Evolutionary conservation across 2,329 filamentous ascomycete genomes (phyloP).

Genomic region (Penicillium hesseltinei): DNA sequence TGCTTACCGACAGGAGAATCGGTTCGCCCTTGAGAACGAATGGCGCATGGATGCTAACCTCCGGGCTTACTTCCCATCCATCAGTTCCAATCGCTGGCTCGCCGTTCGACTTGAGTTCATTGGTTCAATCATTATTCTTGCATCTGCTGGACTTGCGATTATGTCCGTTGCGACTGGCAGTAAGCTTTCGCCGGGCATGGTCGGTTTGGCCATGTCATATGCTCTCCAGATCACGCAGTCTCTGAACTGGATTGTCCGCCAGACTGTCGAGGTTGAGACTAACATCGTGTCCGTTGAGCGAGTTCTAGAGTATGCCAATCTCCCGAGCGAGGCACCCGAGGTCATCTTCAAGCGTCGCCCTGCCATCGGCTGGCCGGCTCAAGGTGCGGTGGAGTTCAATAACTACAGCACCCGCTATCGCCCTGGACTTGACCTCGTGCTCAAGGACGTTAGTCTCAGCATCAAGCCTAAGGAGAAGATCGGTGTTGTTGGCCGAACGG

Average conservation of each 20-base stretch:
- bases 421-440: slow-evolving; percentile 80
- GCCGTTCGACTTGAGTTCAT: slow-evolving; percentile 94
- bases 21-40: slow-evolving; percentile 92
- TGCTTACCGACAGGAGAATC: slow-evolving; percentile 82
- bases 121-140: slow-evolving; percentile 87
- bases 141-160: slow-evolving; percentile 78
- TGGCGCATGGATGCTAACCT: slow-evolving; percentile 96
- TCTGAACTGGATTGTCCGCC: slow-evolving; percentile 97
- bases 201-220: slow-evolving; percentile 95
- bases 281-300: slow-evolving; percentile 99
- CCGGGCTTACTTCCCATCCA: slow-evolving; percentile 90
- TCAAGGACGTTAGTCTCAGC: slow-evolving; percentile 87
- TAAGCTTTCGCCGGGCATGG: slow-evolving; percentile 66
- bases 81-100: slow-evolving; percentile 92
- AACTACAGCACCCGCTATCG: slow-evolving; percentile 95
- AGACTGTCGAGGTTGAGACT: slow-evolving; percentile 99
- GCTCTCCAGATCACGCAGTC: slow-evolving; percentile 95
- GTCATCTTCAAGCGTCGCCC: slow-evolving; percentile 85
- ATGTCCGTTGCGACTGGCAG: slow-evolving; percentile 71
- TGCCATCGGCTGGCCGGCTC: slow-evolving; percentile 84
- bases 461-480: slow-evolving; percentile 98
- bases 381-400: slow-evolving; percentile 84
- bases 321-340: slow-evolving; percentile 92
- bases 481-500: slow-evolving; percentile 92
- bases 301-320: slow-evolving; percentile 87